Percentiles rank a stretch among this genome's conserved stretches.
Conservation (phyloP, 495 filamentous ascomycete genomes). For the Aspergillus sparsus region DNA sequence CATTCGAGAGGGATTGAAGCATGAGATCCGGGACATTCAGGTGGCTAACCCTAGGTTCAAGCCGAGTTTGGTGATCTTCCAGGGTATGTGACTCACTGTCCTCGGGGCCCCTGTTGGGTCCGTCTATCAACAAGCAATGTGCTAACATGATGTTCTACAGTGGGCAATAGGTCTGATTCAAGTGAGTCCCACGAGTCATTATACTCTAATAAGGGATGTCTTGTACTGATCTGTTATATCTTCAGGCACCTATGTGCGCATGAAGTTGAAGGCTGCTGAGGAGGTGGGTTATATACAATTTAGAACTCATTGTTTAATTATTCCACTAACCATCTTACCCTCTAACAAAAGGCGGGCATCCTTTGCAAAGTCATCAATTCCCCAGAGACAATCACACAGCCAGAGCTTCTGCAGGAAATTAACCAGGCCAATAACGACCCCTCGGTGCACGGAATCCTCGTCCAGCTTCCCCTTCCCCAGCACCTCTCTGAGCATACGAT, state of each 20-base stretch:
- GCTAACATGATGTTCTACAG: conserved; percentile 37
- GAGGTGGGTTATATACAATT: conserved; percentile 62
- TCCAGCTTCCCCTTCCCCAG: conserved; percentile 86
- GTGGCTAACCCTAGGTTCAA: conserved; percentile 79
- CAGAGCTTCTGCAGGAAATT: conserved; percentile 81
- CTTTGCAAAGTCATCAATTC: conserved; percentile 81
- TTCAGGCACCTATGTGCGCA: conserved; percentile 94
- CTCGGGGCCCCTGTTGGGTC: not conserved
- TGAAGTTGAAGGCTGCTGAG: conserved; percentile 96
- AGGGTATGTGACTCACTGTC: conserved; percentile 59
- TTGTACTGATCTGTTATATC: conserved; percentile 31
- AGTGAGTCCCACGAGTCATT: conserved; percentile 57
- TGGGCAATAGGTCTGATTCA: conserved; percentile 89
- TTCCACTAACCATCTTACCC: not conserved
- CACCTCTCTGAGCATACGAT: conserved; percentile 86
- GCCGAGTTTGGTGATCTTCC: conserved; percentile 87
- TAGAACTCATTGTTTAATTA: conserved; percentile 10
- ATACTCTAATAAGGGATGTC: not conserved
- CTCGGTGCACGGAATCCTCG: conserved; percentile 84
- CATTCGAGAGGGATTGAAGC: conserved; percentile 76
- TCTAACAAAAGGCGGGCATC: conserved; percentile 71
- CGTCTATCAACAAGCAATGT: conserved; percentile 5
- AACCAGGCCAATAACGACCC: conserved; percentile 83
- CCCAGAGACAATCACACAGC: conserved; percentile 76
- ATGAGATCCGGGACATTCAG: conserved; percentile 79